phyloP scores from a whole-genome alignment of 768 basidiomycete species.

The Naematelia encephala region DNA sequence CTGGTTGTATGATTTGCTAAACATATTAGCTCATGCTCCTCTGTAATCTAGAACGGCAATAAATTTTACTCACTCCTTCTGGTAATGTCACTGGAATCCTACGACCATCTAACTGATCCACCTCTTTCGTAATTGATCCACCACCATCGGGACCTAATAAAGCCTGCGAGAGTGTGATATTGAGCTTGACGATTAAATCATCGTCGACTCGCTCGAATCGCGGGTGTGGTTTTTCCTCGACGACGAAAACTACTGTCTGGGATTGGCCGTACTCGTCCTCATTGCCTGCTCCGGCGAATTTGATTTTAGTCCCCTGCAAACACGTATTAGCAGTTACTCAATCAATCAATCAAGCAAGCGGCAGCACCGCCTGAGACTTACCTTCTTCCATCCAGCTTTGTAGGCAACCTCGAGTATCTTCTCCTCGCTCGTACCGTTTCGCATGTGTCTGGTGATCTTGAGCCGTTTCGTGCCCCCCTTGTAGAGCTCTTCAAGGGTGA shows the following conservation, averaged over 20 bases:
- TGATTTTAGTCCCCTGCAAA: slow-evolving; percentile 74
- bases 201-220: slow-evolving; percentile 76
- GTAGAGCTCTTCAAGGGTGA: slow-evolving; percentile 82
- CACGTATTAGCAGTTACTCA: not conserved
- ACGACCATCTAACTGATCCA: slow-evolving; percentile 76
- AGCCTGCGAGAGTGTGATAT: slow-evolving; percentile 78
- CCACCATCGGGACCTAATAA: slow-evolving; percentile 60
- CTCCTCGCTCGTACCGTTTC: slow-evolving; percentile 75
- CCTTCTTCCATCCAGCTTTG: slow-evolving; percentile 85
- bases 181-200: slow-evolving; percentile 62
- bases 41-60: not conserved
- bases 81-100: slow-evolving; percentile 69
- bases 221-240: slow-evolving; percentile 87
- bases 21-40: not conserved
- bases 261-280: slow-evolving; percentile 49
- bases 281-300: slow-evolving; percentile 75
- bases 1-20: slow-evolving; percentile 51
- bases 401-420: slow-evolving; percentile 85
- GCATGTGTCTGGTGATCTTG: slow-evolving; percentile 71
- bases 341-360: slow-evolving; percentile 66
- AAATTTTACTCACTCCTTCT: slow-evolving; percentile 40
- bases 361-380: slow-evolving; percentile 60
- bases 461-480: slow-evolving; percentile 80
- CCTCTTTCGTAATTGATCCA: slow-evolving; percentile 57
- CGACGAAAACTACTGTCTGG: slow-evolving; percentile 79